Base-by-base conservation (phyloP, 1,284 basidiomycete species). In the Erythrobasidium hasegawianum region DNA sequence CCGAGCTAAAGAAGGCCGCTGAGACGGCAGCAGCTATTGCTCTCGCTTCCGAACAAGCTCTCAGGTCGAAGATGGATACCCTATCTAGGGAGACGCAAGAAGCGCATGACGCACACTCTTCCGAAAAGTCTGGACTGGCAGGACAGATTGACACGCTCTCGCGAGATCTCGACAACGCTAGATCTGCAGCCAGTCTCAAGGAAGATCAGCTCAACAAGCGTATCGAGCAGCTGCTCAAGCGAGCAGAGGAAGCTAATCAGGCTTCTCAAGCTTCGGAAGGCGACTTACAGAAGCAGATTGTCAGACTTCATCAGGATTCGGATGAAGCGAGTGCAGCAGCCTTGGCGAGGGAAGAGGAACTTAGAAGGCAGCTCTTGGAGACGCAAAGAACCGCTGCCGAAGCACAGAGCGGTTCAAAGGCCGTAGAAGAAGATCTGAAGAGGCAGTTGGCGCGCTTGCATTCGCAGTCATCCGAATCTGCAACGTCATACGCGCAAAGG, bases 161-260 rank as follows among this genome's bases (percentile, higher is more conserved):
- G 4, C 43, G 43, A 47, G n/a, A 47, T n/a, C 43, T 47, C 5
- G 43, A 47, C 16, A 24, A 47, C 8, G n/a, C 16, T 8, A n/a
- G 14, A 14, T 18, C n/a, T n/a, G 22, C n/a, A 8, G 43, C 43
- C 14, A 47, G n/a, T 8, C 43, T 18, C 14, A n/a, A 47, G n/a
- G 20, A 50, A 22, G 58, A 60, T 60, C 43, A 41, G 20, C 26
- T 59, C 39, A 41, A 41, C 13, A 41, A 59, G 39, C 38, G 22
- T 13, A 20, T 43, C 11, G 57, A 29, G 27, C 26, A 57, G 27
- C 55, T 57, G 9, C 9, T 27, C 29, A 38, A 57, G 20, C 55
- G 38, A 11, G 29, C 26, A 2, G 18, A 38, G 20, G 43, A 47
- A 24, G 43, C 43, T 4, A 47, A 24, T 24, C 43, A 47, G 14